Percentiles rank a stretch among this genome's conserved stretches.
These are phyloP conservation scores for Penicillium olsonii DNA, from an alignment of 2,329 filamentous ascomycete species.

Conservation along the genomic window DNA sequence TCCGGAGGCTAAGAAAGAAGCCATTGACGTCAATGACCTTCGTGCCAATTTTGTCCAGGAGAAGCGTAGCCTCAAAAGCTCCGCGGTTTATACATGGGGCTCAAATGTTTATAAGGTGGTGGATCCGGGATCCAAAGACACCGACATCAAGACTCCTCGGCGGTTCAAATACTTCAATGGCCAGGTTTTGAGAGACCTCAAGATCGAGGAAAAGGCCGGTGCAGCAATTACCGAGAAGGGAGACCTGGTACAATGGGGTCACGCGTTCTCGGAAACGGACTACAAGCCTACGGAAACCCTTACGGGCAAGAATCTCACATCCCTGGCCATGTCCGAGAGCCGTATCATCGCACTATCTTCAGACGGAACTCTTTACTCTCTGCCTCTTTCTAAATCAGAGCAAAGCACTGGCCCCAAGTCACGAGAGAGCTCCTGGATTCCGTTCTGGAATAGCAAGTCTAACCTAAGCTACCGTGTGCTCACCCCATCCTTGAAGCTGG, in stretches of 20 bases:
- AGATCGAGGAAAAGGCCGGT: conserved; percentile 78
- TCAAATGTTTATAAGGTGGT: conserved; percentile 83
- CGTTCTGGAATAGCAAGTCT: conserved; percentile 66
- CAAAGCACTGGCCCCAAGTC: conserved; percentile 66
- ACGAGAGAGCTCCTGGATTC: conserved; percentile 69
- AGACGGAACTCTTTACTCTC: conserved; percentile 77
- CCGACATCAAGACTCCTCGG: conserved; percentile 75
- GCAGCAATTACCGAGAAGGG: conserved; percentile 86
- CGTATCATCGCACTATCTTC: conserved; percentile 77
- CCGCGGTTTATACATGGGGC: conserved; percentile 92
- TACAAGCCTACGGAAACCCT: conserved; percentile 70
- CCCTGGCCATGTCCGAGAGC: conserved; percentile 76
- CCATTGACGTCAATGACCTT: conserved; percentile 58
- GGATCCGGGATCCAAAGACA: conserved; percentile 77
- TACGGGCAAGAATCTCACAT: conserved; percentile 75
- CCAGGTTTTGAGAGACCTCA: conserved; percentile 80
- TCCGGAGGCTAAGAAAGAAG: conserved; percentile 22
- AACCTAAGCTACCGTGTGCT: conserved; percentile 72
- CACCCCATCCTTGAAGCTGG: conserved; percentile 66
- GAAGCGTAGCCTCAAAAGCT: conserved; percentile 75
- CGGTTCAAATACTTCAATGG: conserved; percentile 82
- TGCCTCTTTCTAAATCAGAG: conserved; percentile 74
- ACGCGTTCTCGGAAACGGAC: conserved; percentile 67
- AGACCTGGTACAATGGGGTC: conserved; percentile 89
- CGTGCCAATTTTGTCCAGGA: conserved; percentile 88